Evolutionary conservation across 2,329 filamentous ascomycete genomes (phyloP), one percentile per base, ranked within the genome.

Genomic region (Endoconidiophora laricicola): DNA sequence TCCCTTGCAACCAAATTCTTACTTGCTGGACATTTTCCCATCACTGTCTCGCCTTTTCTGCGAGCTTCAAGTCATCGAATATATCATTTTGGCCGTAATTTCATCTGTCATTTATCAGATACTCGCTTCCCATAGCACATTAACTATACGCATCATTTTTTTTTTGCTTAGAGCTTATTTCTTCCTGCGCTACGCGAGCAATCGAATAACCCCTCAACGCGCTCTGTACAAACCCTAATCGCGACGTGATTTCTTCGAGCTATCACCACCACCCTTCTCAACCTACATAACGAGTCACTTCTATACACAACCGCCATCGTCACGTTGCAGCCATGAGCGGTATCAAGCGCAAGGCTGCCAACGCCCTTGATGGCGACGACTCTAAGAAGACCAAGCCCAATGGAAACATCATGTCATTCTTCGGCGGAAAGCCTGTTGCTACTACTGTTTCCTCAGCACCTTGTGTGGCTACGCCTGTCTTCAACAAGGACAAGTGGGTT

Each of bases 401-500:
- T 60, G 78, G 72, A 55, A 87, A 73, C 67, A 94, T 98, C 60
- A 88, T 81, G 24, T 84, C 86, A 14, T 96, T 96, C 72, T 96
- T 98, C 60, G 76, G 78, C 12, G 70, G 76, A 16, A 79, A 86
- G 4, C 84, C 82, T 61, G 58, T 67, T 14, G 57, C 61, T 9
- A 60, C 60, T 16, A 60, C 59, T 49, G 64, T 40, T 22, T 41
- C 59, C 22, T 51, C 60, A 1, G 50, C 59, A 5, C 54, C 58
- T 39, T 23, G 20, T 36, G 48, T 61, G 14, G 57, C 62, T 33
- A 54, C 63, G 3, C 56, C 66, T 33, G 58, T 65, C 4, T 55
- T 62, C 62, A 75, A 95, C 70, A 95, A 94, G 69, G 77, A 78
- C 43, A 86, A 83, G 65, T 98, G 91, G 91, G 72, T 88, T n/a